These are phyloP conservation scores for Wickerhamomyces sp. DNA, from an alignment of 1,139 yeast species.

Conservation along the genomic window DNA sequence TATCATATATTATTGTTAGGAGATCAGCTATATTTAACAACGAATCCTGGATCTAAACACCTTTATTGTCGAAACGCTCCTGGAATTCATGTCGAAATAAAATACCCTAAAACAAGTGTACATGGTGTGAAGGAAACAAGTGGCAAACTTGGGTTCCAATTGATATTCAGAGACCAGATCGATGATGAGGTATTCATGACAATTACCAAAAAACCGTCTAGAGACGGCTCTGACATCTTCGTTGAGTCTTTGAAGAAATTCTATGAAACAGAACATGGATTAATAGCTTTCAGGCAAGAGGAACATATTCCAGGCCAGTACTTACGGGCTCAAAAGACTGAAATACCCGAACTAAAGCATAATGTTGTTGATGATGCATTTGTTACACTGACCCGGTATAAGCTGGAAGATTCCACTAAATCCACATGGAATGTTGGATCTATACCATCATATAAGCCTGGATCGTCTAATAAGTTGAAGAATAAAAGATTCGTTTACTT, in stretches of 20 bases:
- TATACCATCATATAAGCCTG: constrained; percentile 34
- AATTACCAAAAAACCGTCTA: constrained; percentile 3
- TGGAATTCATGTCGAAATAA: constrained; percentile 46
- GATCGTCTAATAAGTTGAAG: constrained; percentile 9
- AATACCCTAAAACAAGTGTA: constrained; percentile 16
- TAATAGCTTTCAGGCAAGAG: not conserved
- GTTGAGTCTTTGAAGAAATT: constrained; percentile 9
- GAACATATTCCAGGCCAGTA: constrained; percentile 3
- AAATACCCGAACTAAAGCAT: constrained; percentile 5
- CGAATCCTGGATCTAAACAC: constrained; percentile 56
- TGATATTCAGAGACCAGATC: constrained; percentile 14
- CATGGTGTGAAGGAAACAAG: constrained; percentile 28
- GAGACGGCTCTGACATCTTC: constrained; percentile 5
- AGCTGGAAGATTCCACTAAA: constrained; percentile 25
- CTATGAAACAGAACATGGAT: constrained; percentile 10
- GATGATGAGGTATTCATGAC: constrained; percentile 13
- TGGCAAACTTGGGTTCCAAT: constrained; percentile 21
- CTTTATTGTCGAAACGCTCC: constrained; percentile 54
- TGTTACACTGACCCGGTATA: constrained; percentile 14
- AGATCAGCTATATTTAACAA: constrained; percentile 47
- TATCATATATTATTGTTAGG: constrained; percentile 52
- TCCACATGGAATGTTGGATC: constrained; percentile 42
- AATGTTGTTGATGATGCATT: constrained; percentile 3
- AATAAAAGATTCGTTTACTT: constrained; percentile 22
- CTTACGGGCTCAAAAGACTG: constrained; percentile 3